These are phyloP conservation scores for Acrasis kona DNA, from an alignment of 78 protist species.

Conservation along the genomic window DNA sequence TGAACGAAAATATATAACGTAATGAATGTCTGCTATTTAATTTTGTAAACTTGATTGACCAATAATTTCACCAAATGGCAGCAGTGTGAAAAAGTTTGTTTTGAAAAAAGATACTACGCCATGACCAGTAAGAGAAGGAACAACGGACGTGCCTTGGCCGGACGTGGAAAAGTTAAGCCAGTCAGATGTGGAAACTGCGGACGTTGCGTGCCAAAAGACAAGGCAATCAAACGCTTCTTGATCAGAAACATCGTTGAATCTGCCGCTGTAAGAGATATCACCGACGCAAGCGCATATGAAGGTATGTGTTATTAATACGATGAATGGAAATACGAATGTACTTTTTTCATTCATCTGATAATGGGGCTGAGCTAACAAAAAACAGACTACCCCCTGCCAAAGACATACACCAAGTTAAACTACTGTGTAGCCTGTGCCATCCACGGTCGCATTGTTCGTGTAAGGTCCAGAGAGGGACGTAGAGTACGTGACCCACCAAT, in stretches of 20 bases:
- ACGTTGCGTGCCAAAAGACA: slow-evolving; percentile 87
- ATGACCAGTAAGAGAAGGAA: slow-evolving; percentile 92
- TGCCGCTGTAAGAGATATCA: slow-evolving; percentile 84
- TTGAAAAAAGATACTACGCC: too few species aligned
- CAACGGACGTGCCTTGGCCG: slow-evolving; percentile 71
- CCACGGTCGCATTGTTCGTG: slow-evolving; percentile 92
- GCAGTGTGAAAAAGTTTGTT: too few species aligned
- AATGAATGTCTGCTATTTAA: too few species aligned
- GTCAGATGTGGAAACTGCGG: slow-evolving; percentile 95
- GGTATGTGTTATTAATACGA: slow-evolving; percentile 16
- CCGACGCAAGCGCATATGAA: slow-evolving; percentile 73
- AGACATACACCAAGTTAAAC: slow-evolving; percentile 87
- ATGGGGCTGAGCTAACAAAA: too few species aligned
- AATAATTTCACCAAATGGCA: too few species aligned
- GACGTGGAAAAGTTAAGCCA: slow-evolving; percentile 78
- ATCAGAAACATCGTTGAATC: slow-evolving; percentile 92
- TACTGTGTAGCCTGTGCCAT: slow-evolving; percentile 98
- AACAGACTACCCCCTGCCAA: slow-evolving; percentile 85
- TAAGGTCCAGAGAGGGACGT: slow-evolving; percentile 72
- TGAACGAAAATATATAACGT: too few species aligned
- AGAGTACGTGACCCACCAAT: slow-evolving; percentile 66
- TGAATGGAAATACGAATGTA: background rate
- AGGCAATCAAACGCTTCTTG: slow-evolving; percentile 90
- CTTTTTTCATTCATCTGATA: too few species aligned
- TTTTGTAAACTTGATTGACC: too few species aligned